Evolutionary conservation across 805 yeast genomes (phyloP), one percentile per base, ranked within the genome.

Genomic region (Ogataea trehaloabstinens): DNA sequence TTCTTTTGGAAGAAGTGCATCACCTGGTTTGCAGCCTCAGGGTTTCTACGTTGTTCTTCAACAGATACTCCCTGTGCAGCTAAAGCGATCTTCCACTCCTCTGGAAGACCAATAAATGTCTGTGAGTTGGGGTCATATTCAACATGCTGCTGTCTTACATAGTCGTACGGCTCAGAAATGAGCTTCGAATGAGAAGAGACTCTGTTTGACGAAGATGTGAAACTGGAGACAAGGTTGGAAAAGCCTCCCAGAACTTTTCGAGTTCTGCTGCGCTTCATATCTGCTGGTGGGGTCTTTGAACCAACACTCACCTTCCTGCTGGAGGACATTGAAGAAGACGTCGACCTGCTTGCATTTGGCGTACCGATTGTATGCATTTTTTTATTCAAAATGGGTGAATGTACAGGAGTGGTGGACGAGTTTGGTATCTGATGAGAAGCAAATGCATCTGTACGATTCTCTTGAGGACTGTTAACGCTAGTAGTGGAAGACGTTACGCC

Each of bases 121-220:
- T 96, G 96, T 16, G 88, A 76, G 46, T 75, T 77, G 4, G 80
- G 73, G 60, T 91, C 96, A 35, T 86, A 82, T 18, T 95, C 96
- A 7, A 93, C 98, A 55, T 93, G 98, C 13, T 93, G 88, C 24
- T 88, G 83, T 56, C 90, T 96, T 55, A 86, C 82, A 13, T 93
- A 84, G 54, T 87, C 88, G 60, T 83, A 88, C 0, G 99, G 99
- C 0, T 88, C 82, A n/a, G 95, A 85, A 35, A 91, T 93, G 49
- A 79, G 79, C 28, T 72, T 52, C 6, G 51, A 42, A 17, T 38
- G 46, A 11, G 56, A 40, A 31, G 40, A 19, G 35, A 47, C 33
- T 19, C 51, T 25, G 7, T 51, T 36, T 5, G 42, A 22, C 11
- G 32, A 24, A 4, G 51, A 25, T 2, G 50, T 35, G 15, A 52